Percentiles rank a stretch among this genome's conserved stretches.
These are phyloP conservation scores for Cucurbita moschata DNA, from an alignment of 306 rosid genomes.

Conservation along the genomic window DNA sequence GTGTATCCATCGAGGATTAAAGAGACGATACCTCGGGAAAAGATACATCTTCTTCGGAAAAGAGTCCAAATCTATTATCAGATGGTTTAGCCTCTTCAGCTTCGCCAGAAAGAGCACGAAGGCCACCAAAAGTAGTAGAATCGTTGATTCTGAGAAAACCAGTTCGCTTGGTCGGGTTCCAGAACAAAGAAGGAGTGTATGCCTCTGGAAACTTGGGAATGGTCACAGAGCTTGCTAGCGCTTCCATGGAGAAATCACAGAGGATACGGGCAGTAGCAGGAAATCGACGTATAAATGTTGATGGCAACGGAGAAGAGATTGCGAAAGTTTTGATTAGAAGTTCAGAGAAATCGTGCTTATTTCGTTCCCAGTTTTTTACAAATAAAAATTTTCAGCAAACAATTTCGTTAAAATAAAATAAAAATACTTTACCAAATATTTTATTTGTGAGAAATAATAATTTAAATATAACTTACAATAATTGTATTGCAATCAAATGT, in stretches of 20 bases:
- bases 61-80: conserved; percentile 16
- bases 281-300: background rate
- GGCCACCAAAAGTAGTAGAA: background rate
- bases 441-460: too few species aligned
- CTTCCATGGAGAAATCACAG: conserved; percentile 49
- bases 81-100: conserved; percentile 25
- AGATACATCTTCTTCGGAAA: conserved; percentile 18
- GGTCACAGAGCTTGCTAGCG: conserved; percentile 32
- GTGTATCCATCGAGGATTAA: background rate
- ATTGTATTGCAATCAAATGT: too few species aligned
- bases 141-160: conserved; percentile 28
- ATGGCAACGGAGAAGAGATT: background rate
- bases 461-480: too few species aligned
- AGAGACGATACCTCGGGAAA: conserved; percentile 23
- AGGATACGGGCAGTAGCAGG: background rate
- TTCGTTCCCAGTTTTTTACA: background rate
- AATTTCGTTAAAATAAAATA: too few species aligned
- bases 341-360: background rate
- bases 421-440: too few species aligned
- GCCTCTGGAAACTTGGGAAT: conserved; percentile 27
- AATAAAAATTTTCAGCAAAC: too few species aligned
- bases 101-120: conserved; percentile 29
- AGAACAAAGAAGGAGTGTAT: conserved; percentile 12
- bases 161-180: conserved; percentile 17
- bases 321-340: background rate